Percentiles rank a stretch among this genome's conserved stretches.
Evolutionary conservation across 257 asterid genomes (phyloP).

Genomic region (Cinchona pubescens): DNA sequence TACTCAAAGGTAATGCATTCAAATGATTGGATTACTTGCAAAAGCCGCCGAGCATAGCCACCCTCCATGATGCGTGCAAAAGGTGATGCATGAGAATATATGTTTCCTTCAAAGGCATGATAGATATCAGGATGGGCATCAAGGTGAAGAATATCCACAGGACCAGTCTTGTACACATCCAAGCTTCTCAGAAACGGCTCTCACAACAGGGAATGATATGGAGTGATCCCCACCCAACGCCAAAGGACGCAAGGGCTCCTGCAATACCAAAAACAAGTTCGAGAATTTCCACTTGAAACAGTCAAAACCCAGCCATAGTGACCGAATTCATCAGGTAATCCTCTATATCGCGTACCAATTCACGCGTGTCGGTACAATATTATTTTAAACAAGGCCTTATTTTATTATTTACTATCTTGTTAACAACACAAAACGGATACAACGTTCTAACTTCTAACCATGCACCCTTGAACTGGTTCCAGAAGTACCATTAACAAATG

Average conservation of each 20-base stretch:
- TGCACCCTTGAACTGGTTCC: background rate
- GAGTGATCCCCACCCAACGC: conserved; percentile 99
- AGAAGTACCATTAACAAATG: background rate
- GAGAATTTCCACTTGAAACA: background rate
- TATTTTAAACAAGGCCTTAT: background rate
- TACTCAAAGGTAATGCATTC: background rate
- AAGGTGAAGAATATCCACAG: conserved; percentile 91
- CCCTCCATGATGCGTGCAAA: conserved; percentile 99
- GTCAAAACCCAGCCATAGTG: no score
- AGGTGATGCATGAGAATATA: conserved; percentile 93
- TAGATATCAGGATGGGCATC: conserved; percentile 99
- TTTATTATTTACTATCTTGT: background rate
- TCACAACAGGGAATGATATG: conserved; percentile 84
- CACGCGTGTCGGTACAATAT: no score
- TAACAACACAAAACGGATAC: background rate
- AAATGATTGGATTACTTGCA: conserved; percentile 56
- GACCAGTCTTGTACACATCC: no score
- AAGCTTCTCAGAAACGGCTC: conserved; percentile 98
- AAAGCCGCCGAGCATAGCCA: conserved; percentile 87
- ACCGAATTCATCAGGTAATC: no score
- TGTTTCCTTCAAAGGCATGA: conserved; percentile 87
- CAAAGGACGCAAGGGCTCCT: conserved; percentile 88
- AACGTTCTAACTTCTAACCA: background rate
- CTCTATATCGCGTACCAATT: no score
- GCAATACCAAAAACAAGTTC: conserved; percentile 10